Percentiles rank a stretch among this genome's conserved stretches.
phyloP scores from a whole-genome alignment of 2,329 filamentous ascomycete genomes.

The Neoarthrinium moseri region DNA sequence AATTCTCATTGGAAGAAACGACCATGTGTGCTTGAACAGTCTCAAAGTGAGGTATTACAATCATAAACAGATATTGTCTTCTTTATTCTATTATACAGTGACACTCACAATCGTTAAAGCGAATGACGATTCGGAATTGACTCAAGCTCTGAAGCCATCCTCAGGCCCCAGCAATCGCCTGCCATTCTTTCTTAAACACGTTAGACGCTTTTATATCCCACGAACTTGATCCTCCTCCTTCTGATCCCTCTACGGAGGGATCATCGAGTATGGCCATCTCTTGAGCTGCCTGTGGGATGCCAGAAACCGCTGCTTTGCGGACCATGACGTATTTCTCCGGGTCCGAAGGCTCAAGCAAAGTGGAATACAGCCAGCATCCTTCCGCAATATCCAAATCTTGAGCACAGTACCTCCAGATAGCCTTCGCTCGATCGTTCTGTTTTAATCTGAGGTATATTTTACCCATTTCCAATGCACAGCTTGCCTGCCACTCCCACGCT shows the following conservation, averaged over 20 bases:
- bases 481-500: slow-evolving; percentile 33
- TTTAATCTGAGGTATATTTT: slow-evolving; percentile 20
- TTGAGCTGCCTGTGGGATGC: slow-evolving; percentile 21
- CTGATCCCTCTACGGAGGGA: slow-evolving; percentile 14
- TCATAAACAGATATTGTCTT: too few relatives aligned
- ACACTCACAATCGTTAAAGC: too few relatives aligned
- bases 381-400: slow-evolving; percentile 28
- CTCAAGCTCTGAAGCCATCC: background rate
- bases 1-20: too few relatives aligned
- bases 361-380: slow-evolving; percentile 24
- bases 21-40: too few relatives aligned
- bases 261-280: slow-evolving; percentile 19
- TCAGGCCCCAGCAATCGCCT: slow-evolving; percentile 17
- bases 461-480: slow-evolving; percentile 29
- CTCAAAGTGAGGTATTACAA: too few relatives aligned
- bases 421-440: slow-evolving; percentile 19
- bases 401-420: slow-evolving; percentile 21
- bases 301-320: slow-evolving; percentile 30
- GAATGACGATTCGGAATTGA: too few relatives aligned
- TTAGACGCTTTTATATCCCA: slow-evolving; percentile 18
- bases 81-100: too few relatives aligned
- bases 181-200: slow-evolving; percentile 26
- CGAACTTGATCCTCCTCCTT: slow-evolving; percentile 11
- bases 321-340: slow-evolving; percentile 23
- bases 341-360: slow-evolving; percentile 20